These are phyloP conservation scores for Omphalea diandra DNA, from an alignment of 441 rosid genomes.

Conservation along the genomic window DNA sequence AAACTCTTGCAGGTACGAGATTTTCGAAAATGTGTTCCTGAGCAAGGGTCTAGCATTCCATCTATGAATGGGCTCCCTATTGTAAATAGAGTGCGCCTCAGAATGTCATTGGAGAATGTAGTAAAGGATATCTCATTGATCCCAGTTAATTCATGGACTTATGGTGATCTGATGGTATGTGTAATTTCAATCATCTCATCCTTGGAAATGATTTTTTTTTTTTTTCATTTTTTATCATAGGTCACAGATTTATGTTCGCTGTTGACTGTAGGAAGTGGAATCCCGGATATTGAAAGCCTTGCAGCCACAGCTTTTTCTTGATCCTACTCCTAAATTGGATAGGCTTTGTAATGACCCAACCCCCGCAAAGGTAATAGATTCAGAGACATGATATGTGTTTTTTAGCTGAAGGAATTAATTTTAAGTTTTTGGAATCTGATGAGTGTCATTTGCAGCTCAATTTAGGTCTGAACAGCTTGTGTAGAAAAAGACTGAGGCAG, in stretches of 20 bases:
- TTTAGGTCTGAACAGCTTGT: conserved; percentile 53
- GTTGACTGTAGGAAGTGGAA: conserved; percentile 76
- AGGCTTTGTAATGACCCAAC: conserved; percentile 60
- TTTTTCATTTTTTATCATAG: not conserved
- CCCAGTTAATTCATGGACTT: conserved; percentile 85
- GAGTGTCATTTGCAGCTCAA: conserved; percentile 59
- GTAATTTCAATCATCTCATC: conserved; percentile 12
- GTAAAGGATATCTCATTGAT: conserved; percentile 92
- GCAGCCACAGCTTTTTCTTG: conserved; percentile 89
- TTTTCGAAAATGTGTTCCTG: conserved; percentile 56
- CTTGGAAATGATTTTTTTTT: conserved; percentile 10
- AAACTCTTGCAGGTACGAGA: conserved; percentile 73
- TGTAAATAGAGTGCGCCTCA: conserved; percentile 63
- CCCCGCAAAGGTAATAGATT: conserved; percentile 51
- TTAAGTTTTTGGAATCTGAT: conserved; percentile 25
- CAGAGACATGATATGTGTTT: not conserved
- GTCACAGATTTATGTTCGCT: conserved; percentile 10
- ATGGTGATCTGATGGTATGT: conserved; percentile 92
- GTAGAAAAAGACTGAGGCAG: conserved; percentile 75
- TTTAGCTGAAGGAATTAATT: conserved; percentile 17
- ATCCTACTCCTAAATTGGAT: conserved; percentile 90
- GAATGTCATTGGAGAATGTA: conserved; percentile 87
- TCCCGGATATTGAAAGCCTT: conserved; percentile 89
- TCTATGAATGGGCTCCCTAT: conserved; percentile 42
- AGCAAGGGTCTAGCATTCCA: conserved; percentile 45